A percentile compares a stretch with the other conserved stretches of the same genome.
Conservation (phyloP, 331 rosid genomes). For the Spiraea crenata region DNA sequence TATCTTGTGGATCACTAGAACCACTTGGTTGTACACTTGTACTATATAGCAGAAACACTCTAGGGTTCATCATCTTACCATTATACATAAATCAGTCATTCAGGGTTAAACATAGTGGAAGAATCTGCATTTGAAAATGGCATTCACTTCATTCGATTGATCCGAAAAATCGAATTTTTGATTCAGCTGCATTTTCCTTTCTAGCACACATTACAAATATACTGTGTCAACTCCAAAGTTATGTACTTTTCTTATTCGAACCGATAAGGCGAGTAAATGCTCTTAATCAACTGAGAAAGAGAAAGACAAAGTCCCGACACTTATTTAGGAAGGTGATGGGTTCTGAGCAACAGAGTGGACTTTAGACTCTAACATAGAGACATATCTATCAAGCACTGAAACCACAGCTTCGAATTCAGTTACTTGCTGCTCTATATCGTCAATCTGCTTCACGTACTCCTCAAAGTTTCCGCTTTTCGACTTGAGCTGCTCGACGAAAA, state of each 20-base stretch:
- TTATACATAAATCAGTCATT: not conserved
- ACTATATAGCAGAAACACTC: not conserved
- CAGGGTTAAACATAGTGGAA: not conserved
- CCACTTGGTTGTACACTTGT: not conserved
- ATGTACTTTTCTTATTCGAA: too few species aligned
- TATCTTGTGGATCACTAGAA: not conserved
- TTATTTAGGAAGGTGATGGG: conserved; percentile 21
- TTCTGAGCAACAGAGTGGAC: conserved; percentile 45
- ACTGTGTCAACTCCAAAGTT: too few species aligned
- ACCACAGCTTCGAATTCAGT: conserved; percentile 83
- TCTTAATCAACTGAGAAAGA: too few species aligned
- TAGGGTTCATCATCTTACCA: not conserved
- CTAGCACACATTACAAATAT: too few species aligned
- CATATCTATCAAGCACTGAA: conserved; percentile 74
- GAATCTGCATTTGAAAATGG: too few species aligned
- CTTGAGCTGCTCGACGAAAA: conserved; percentile 82
- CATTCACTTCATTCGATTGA: too few species aligned
- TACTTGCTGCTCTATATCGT: conserved; percentile 69
- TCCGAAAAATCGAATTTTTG: too few species aligned
- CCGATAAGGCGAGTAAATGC: too few species aligned
- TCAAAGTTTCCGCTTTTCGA: conserved; percentile 70
- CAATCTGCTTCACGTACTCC: conserved; percentile 64
- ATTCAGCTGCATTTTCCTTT: too few species aligned
- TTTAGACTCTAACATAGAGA: conserved; percentile 60
- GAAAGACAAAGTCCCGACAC: too few species aligned